Evolutionary conservation across 208 protist genomes (phyloP), one percentile per base, ranked within the genome.

Genomic region (Phytomonas francai): DNA sequence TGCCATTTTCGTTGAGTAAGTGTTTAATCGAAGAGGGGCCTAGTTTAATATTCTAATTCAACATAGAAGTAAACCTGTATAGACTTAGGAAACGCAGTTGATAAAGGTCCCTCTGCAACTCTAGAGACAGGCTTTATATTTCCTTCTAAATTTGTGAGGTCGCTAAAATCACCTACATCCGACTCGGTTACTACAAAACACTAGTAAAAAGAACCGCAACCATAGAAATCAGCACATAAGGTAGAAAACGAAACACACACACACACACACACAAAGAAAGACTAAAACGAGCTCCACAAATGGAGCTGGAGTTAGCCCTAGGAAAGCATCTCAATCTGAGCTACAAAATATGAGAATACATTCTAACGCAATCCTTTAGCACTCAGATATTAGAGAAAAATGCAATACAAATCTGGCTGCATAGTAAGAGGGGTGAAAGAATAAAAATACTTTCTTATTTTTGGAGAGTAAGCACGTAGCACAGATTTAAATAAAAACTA

Each of bases 401-500:
- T 42, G 29, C 25, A 61, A 28, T 14, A 28, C 39, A 68, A 58
- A 28, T 59, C 27, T 2, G 25, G 8, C 3, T 28, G 25, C 56
- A 39, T 30, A 57, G n/a, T 22, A 69, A 69, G n/a, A 57, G 32
- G 2, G 19, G 32, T 39, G 2, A 58, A 64, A 63, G 4, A n/a
- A 16, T 25, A 9, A 63, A 32, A 56, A 11, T 56, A 65, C 49
- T 29, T 25, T n/a, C 9, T 9, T 28, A 27, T 16, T 34, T 32
- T 42, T 33, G 49, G 54, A 63, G 22, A 63, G 30, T 31, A 51
- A 62, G 54, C 33, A 30, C 30, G 33, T 29, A 59, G 7, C 16
- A 11, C 27, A 62, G 42, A 51, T 36, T 39, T 12, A 39, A 39
- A 39, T 39, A 3, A 39, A 12, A 12, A 3, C 9, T 9, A 39